Conservation (phyloP, 805 yeast genomes). For the Tanozyma kutaoensis region DNA sequence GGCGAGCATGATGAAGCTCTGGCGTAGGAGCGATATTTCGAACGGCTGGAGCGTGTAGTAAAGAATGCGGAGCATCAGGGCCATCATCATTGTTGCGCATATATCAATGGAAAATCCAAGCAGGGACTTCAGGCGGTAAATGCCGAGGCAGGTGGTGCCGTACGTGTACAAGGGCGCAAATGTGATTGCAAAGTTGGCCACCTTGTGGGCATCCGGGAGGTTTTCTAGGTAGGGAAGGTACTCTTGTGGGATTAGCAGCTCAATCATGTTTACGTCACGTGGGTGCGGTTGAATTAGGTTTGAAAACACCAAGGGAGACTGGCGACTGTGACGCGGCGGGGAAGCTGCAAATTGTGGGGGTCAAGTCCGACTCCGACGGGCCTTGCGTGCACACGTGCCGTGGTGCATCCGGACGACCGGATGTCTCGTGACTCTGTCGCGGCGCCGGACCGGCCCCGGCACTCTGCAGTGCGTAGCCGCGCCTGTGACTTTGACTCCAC, state of each 20-base stretch:
- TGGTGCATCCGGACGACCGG: too few relatives aligned
- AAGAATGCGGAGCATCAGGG: slow-evolving; percentile 58
- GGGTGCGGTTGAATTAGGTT: too few relatives aligned
- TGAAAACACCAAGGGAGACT: too few relatives aligned
- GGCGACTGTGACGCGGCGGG: too few relatives aligned
- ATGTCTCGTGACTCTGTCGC: too few relatives aligned
- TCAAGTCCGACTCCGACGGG: too few relatives aligned
- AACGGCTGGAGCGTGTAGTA: slow-evolving; percentile 74
- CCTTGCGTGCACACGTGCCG: too few relatives aligned
- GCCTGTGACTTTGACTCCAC: too few relatives aligned
- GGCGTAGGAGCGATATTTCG: slow-evolving; percentile 67
- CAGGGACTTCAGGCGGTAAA: slow-evolving; percentile 48
- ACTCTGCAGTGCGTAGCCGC: too few relatives aligned
- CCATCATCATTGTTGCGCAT: slow-evolving; percentile 80
- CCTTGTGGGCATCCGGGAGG: slow-evolving; percentile 30
- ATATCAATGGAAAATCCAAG: slow-evolving; percentile 85
- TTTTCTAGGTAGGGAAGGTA: slow-evolving; percentile 11
- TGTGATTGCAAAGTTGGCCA: slow-evolving; percentile 54
- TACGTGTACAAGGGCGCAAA: slow-evolving; percentile 81
- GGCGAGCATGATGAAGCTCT: slow-evolving; percentile 73
- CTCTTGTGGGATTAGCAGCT: slow-evolving; percentile 5
- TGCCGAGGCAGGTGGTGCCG: slow-evolving; percentile 68
- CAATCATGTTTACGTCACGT: too few relatives aligned
- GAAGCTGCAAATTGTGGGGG: too few relatives aligned
- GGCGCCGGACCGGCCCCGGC: too few relatives aligned